phyloP scores from a whole-genome alignment of 768 basidiomycete species.

The Tulasnella sp. region DNA sequence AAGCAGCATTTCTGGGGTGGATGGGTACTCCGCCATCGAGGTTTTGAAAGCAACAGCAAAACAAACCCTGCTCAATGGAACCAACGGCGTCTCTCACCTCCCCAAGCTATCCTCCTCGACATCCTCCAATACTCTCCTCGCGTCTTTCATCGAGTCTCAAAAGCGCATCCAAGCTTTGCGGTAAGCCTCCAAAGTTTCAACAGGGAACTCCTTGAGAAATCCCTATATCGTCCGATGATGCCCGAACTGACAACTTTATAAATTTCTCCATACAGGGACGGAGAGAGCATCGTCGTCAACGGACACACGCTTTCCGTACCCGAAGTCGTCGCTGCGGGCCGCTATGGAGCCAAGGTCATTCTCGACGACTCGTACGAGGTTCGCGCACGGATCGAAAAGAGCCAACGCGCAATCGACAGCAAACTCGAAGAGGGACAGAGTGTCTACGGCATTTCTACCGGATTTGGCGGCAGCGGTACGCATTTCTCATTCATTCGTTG shows the following conservation, averaged over 20 bases:
- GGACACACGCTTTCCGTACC: constrained; percentile 65
- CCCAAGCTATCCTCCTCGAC: neutral
- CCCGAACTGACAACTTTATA: constrained; percentile 5
- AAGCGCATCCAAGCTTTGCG: neutral
- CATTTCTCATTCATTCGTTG: neutral
- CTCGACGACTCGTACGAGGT: constrained; percentile 41
- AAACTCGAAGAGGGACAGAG: constrained; percentile 59
- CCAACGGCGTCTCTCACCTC: neutral
- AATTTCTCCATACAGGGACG: constrained; percentile 48
- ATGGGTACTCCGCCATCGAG: neutral
- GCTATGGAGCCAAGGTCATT: constrained; percentile 43
- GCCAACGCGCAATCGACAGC: constrained; percentile 47
- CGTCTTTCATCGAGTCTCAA: constrained; percentile 13
- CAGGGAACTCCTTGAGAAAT: neutral
- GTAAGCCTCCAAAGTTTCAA: constrained; percentile 9
- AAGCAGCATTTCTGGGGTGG: neutral
- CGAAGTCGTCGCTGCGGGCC: constrained; percentile 65
- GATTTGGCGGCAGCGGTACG: constrained; percentile 73
- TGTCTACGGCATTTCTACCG: constrained; percentile 78
- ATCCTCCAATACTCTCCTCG: constrained; percentile 5
- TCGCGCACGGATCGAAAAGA: constrained; percentile 43
- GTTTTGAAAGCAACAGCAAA: constrained; percentile 2
- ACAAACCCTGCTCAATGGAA: constrained; percentile 1
- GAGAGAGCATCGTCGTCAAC: constrained; percentile 51
- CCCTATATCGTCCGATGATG: neutral